A percentile compares a stretch with the other conserved stretches of the same genome.
Conservation (phyloP, 2,329 filamentous ascomycete species). For the Diaporthe vaccinii region DNA sequence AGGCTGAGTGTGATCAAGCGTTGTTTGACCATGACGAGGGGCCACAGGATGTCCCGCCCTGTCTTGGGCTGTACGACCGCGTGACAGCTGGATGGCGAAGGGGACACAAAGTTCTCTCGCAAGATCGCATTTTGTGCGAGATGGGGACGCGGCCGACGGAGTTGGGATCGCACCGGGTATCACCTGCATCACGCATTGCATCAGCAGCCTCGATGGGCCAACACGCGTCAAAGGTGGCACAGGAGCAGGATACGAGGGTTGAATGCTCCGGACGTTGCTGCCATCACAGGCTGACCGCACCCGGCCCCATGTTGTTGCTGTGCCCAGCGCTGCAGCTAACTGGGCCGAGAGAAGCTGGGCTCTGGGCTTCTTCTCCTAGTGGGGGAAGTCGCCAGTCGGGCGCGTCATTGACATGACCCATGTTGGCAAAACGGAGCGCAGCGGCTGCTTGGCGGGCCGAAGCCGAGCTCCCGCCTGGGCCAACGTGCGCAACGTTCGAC, state of each 20-base stretch:
- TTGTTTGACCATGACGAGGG: not conserved
- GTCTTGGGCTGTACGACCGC: not conserved
- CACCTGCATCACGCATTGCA: not conserved
- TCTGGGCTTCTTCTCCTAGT: not conserved
- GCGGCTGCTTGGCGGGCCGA: constrained; percentile 18
- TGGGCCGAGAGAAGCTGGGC: not conserved
- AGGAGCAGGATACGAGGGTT: not conserved
- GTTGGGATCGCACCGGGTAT: not conserved
- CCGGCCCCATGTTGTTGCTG: not conserved
- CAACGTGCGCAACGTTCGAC: constrained; percentile 31
- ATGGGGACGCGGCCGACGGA: not conserved
- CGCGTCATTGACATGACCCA: constrained; percentile 21
- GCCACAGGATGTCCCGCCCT: not conserved
- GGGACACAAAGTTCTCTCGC: not conserved
- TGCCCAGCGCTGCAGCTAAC: constrained; percentile 3
- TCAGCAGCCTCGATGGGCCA: not conserved
- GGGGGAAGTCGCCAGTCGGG: constrained; percentile 12
- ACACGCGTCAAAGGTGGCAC: constrained; percentile 18
- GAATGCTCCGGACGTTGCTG: not conserved
- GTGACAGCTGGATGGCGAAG: not conserved
- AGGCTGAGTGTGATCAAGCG: not conserved
- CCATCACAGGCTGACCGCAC: not conserved
- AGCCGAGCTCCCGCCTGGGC: constrained; percentile 21
- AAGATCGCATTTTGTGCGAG: not conserved
- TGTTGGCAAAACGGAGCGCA: constrained; percentile 6